Base-by-base conservation (phyloP, 129 eudicot genomes). In the Daucus carota region DNA sequence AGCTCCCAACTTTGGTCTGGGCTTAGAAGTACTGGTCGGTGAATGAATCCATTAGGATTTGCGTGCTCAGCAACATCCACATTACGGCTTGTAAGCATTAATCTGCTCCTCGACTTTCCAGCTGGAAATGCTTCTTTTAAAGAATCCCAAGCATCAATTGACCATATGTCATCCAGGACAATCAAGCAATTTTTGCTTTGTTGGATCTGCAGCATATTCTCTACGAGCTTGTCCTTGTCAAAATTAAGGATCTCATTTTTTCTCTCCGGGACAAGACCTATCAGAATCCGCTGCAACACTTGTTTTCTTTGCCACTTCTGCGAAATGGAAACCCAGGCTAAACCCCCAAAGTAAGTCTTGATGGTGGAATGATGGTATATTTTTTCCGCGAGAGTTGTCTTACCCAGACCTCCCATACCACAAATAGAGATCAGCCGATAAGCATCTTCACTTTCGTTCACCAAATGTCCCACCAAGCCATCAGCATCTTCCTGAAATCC, bases 1-100 rank as follows among this genome's bases (percentile, higher is more conserved):
- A 84, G 57, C 31, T 80, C 82, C 87, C 79, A 84, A 32, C 87
- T 74, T 43, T 80, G 82, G 7, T 84, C 84, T 3, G 12, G 33
- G 12, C 60, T 77, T 38, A 84, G 50, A 74, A 12, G 14, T 31
- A 52, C 47, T 1, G 78, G 74, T 63, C 50, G 71, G 36, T 73
- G 70, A 3, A 70, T 66, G 68, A 42, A 66, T 2, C 74, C 62
- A 32, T 43, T 18, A 8, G 63, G 14, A 54, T 54, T 2, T 54
- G 5, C 63, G n/a, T 54, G 31, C 5, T 13, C 2, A 8, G 77
- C 82, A 26, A 80, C 84, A 6, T 59, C 72, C 50, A 6, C 72
- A 26, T 70, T 81, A 1, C 82, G 75, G 2, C 85, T 73, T 0
- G 83, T 85, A 75, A 81, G 75, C 54, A 81, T 43, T 34, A 85